Base-by-base conservation (phyloP, 1,284 basidiomycete species). In the Irpex sp. region DNA sequence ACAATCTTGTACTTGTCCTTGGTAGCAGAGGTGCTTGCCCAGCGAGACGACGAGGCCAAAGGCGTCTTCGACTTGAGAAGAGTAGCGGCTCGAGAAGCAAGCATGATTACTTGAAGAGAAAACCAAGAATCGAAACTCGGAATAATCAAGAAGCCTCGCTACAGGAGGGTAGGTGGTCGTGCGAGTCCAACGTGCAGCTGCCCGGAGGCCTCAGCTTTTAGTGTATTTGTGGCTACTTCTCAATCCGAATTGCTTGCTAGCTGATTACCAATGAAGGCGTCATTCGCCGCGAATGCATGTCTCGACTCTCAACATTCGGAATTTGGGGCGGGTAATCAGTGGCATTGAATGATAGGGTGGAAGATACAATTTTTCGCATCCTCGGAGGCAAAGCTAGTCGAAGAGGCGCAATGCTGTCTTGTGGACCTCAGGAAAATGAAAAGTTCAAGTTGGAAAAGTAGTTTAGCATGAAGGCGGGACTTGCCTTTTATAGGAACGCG, bases 1-100 rank as follows among this genome's bases (percentile, higher is more conserved):
- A 90, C 75, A 17, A 90, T 75, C 72, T 84, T 89, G 75, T 79
- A 88, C 63, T 81, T 83, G 68, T 80, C 76, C 70, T 76, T 79
- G 17, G 73, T 68, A 13, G 75, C 70, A 5, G 74, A 68, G 9
- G 79, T 78, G 68, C 79, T 83, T 5, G 76, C 78, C 66, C 70
- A 73, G 21, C 74, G 69, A 26, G 67, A 58, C 36, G 61, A 59
- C 13, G 65, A 51, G 19, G 60, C 59, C 37, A 59, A 43, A 11
- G 66, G 59, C 49, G 62, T 60, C 47, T 68, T 64, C 1, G 66
- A 60, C 57, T 66, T 66, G 47, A 69, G 60, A 31, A 63, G 21
- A 21, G 61, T 50, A 35, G 35, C 26, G 17, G 61, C 49, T n/a
- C 61, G 61, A 17, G 65, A 47, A 33, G 58, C 61, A 11, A 66